Evolutionary conservation across 139 green algal species (phyloP), one percentile per base, ranked within the genome.

Genomic region (Medakamo hakoo): DNA sequence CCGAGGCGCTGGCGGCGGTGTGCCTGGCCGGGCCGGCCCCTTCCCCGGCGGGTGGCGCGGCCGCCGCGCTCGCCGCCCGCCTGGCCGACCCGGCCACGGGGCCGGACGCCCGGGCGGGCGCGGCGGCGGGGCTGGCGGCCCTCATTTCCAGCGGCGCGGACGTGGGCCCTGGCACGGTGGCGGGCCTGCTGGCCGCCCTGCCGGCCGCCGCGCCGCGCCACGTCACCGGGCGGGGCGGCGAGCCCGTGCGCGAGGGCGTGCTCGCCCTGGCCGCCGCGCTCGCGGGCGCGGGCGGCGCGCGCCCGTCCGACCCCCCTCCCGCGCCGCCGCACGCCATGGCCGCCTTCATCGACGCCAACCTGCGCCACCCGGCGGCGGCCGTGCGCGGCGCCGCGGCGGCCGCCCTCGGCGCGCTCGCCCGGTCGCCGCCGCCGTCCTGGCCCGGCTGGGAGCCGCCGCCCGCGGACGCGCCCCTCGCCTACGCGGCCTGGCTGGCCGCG

Each of bases 221-320:
- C 49, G 59, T 84, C 18, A 78, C 76, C 1, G 92, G 92, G 30
- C 93, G 93, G 67, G 92, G 91, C 49, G 89, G 91, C 0, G 88
- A 95, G 72, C 61, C 89, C 14, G 95, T 96, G 86, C 79, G 91
- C 4, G 73, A 71, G 24, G 88, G 84, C 2, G 78, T 89, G 21
- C 87, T 32, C 56, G 4, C 4, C 24, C 49, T 69, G 22, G 27
- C 18, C 55, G 57, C 27, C n/a, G 14, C 63, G 57, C 3, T 64
- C 20, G 65, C 57, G 25, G 28, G 3, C 3, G 19, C 49, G 55
- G 22, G 57, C 21, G 1, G 60, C 23, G 60, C 55, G n/a, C 20
- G 30, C 20, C 60, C 57, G 31, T 5, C 26, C 18, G 14, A 9
- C 28, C 24, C 68, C 1, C 40, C 56, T 1, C 56, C 58, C 4